These are phyloP conservation scores for Macrophomina tecta DNA, from an alignment of 2,329 filamentous ascomycete genomes.

Conservation along the genomic window DNA sequence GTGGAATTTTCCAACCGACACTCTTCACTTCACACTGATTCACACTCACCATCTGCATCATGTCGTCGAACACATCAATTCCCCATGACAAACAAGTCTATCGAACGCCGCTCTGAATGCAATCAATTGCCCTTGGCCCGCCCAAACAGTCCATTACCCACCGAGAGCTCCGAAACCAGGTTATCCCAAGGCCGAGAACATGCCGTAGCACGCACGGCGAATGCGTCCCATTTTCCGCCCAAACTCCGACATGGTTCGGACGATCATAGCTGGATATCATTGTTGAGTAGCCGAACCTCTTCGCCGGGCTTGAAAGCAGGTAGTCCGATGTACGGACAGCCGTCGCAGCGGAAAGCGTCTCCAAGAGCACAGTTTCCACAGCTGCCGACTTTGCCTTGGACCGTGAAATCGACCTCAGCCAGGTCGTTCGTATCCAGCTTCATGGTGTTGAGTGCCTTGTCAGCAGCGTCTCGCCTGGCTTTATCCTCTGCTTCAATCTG, in stretches of 20 bases:
- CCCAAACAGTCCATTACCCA: slow-evolving; percentile 8
- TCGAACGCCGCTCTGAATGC: slow-evolving; percentile 8
- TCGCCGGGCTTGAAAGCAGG: slow-evolving; percentile 97
- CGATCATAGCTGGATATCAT: slow-evolving; percentile 76
- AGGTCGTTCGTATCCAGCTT: slow-evolving; percentile 80
- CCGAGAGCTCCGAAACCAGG: slow-evolving; percentile 8
- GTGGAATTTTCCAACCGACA: slow-evolving; percentile 5
- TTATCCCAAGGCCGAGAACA: slow-evolving; percentile 7
- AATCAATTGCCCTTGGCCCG: background rate
- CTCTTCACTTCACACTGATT: background rate
- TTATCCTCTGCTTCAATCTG: slow-evolving; percentile 85
- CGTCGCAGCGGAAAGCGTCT: slow-evolving; percentile 72
- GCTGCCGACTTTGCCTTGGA: slow-evolving; percentile 94
- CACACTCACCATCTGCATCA: background rate
- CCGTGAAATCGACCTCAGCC: slow-evolving; percentile 92
- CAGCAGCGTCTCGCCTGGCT: slow-evolving; percentile 68
- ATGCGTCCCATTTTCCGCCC: background rate
- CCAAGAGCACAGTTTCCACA: slow-evolving; percentile 94
- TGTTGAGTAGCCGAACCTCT: slow-evolving; percentile 86
- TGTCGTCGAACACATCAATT: slow-evolving; percentile 16
- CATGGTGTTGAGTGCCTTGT: slow-evolving; percentile 67
- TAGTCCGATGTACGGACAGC: slow-evolving; percentile 85
- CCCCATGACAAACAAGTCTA: background rate
- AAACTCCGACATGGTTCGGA: slow-evolving; percentile 20
- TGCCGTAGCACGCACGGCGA: slow-evolving; percentile 3